Base-by-base conservation (phyloP, 164 flowering plant genomes). In the Sedum album region DNA sequence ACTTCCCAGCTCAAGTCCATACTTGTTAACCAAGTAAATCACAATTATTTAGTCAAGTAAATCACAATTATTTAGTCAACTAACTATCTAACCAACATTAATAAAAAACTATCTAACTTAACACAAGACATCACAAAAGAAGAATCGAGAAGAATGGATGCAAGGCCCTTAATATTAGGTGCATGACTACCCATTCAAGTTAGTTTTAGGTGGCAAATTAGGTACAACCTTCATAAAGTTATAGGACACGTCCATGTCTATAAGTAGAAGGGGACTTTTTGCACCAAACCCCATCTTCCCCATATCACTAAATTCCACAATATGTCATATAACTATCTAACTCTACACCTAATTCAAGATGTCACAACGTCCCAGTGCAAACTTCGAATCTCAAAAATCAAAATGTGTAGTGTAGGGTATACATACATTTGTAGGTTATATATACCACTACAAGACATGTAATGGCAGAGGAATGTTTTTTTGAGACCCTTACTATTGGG, bases 271-370 rank as follows among this genome's bases (percentile, higher is more conserved):
- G 8, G 14, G 13, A 23, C 26, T 53, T 51, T 53, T 21, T 13
- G 26, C 28, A 9, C 60, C 60, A 53, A 53, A 53, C 60, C 60
- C 60, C 48, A 53, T 23, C 60, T 53, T 23, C 14, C 60, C 60
- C 28, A 14, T 53, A 21, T 0, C 15, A 53, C 60, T 30, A 53
- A 53, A 21, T 53, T 53, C 30, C 60, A 53, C 15, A 21, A 23
- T 23, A 23, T 23, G n/a, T 4, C 7, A 21, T 30, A 53, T 53
- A 53, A 51, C 7, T 53, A 21, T 23, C 14, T 21, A 53, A 53
- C 55, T 23, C 55, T 4, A 5, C 55, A 49, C n/a, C 26, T 20
- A 53, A 53, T 18, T 46, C 28, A 53, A 53, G 28, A 53, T 49
- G 55, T 49, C 55, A 49, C 55, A 49, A 49, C 55, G 5, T n/a